Base-by-base conservation (phyloP, 139 green algal species). In the Haematococcus lacustris region DNA sequence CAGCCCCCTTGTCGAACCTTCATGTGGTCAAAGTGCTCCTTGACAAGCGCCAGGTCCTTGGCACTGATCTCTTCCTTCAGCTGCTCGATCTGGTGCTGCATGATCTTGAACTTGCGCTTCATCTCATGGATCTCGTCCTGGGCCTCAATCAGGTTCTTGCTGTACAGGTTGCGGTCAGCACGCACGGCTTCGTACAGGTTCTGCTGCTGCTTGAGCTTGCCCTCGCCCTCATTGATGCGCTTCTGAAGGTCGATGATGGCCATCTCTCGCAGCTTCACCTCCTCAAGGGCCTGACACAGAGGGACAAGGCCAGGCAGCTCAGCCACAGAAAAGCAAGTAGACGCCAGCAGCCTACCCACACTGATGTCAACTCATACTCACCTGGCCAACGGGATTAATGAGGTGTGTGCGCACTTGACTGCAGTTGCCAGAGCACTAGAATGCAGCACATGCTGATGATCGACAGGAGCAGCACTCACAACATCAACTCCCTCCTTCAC, bases 41-140 rank as follows among this genome's bases (percentile, higher is more conserved):
- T 92, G 38, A 94, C 83, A 47, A 97, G 80, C 9, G 84, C 82
- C 67, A 89, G 75, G 73, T 97, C 92, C 83, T 95, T 93, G 28
- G 79, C 81, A 13, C 69, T 85, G 66, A 96, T 93, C 81, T 96
- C 90, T 71, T 93, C 88, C 85, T 96, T 95, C 38, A 96, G 82
- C 88, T 93, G 88, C 71, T 96, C 91, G 7, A 93, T 92, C 80
- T 94, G 90, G 73, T 95, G 91, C 50, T 85, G 86, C 87, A 92
- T 89, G 78, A 94, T 92, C 79, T 93, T 92, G 73, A 96, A 93
- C 76, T 95, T 94, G 71, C 91, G 83, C 84, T 94, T 96, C 82
- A 97, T 90, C 80, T 97, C 92, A 61, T 84, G 78, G 51, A 97
- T 94, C 80, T 97, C 91, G 71, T 96, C 91, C 82, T 92, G 88